Evolutionary conservation across 768 basidiomycete genomes (phyloP), one percentile per base, ranked within the genome.

Genomic region (Rhizopogon vesiculosus): DNA sequence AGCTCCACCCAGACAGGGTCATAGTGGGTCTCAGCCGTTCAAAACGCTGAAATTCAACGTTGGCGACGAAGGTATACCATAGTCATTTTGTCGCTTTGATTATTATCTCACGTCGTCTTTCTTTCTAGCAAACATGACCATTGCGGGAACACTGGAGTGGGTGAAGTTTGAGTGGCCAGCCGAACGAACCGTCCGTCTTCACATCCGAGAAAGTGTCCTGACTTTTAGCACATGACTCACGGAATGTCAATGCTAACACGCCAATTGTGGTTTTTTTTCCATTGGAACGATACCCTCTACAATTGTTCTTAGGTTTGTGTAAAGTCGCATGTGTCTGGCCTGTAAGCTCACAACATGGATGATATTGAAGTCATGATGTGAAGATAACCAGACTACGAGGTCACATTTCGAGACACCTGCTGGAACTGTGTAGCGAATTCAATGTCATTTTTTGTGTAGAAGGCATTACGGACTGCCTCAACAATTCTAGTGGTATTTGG

Each of bases 1-100:
- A 2, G 89, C 88, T 7, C 95, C 93, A 2, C 96, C 97, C 5
- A 76, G 93, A 31, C 94, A 98, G 70, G 93, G 94, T 0, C 80
- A 85, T 61, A 76, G 81, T 25, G 89, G 92, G 15, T 87, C 87
- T 0, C 81, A 89, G 46, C 93, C 97, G 1, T 98, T 83, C 77
- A 98, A 96, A 72, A 87, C 85, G 3, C 77, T 95, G 49, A 81
- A 81, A 40, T 97, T 97, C 69, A 86, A 89, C 57, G 78, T 97
- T 9, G 93, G 91, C 0, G 82, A 86, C 45, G 89, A 89, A 65
- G 90, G 94, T 92, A 61, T 63, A 83, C 69, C 18, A 25, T 5
- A 5, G 38, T 12, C 18, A 22, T 54, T 5, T 10, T 5, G 12
- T 40, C 25, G 12, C 19, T 3, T 41, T 39, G 13, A 3, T 39